These are phyloP conservation scores for Beta macrorhiza DNA, from an alignment of 179 eudicot genomes.

Conservation along the genomic window DNA sequence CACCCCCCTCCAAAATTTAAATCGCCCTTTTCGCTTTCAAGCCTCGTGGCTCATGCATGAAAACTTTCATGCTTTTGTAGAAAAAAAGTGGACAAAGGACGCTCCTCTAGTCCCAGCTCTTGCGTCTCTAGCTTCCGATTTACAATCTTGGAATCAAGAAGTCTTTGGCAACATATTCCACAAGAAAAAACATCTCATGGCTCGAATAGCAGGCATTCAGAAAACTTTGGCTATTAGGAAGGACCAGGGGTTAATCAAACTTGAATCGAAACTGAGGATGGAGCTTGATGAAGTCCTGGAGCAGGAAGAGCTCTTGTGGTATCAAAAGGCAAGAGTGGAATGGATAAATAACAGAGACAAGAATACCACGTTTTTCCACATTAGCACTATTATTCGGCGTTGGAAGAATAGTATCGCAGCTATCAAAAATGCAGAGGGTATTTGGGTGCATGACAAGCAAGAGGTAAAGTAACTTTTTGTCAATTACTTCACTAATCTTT, in stretches of 20 bases:
- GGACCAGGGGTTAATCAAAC: not conserved
- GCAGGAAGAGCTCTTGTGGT: not conserved
- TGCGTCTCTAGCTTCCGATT: not conserved
- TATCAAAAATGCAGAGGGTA: not conserved
- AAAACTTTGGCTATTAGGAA: not conserved
- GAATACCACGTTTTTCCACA: not conserved
- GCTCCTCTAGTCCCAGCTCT: not conserved
- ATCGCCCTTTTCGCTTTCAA: not conserved
- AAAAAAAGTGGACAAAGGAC: not conserved
- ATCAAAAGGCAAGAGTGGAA: not conserved
- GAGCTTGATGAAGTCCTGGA: not conserved
- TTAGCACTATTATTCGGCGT: not conserved
- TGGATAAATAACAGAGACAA: not conserved
- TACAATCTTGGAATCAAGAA: not conserved
- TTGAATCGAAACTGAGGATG: not conserved
- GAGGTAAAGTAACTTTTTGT: not conserved
- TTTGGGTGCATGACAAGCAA: not conserved
- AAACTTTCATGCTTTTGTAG: not conserved
- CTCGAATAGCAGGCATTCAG: not conserved
- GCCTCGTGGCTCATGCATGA: not conserved
- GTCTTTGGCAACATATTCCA: not conserved
- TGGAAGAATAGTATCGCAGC: not conserved
- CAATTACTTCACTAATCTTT: too few relatives aligned
- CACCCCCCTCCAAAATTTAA: not conserved
- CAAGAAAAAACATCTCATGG: not conserved